Evolutionary conservation across 2,329 filamentous ascomycete genomes (phyloP), one percentile per base, ranked within the genome.

Genomic region (Colletotrichum australisinense): DNA sequence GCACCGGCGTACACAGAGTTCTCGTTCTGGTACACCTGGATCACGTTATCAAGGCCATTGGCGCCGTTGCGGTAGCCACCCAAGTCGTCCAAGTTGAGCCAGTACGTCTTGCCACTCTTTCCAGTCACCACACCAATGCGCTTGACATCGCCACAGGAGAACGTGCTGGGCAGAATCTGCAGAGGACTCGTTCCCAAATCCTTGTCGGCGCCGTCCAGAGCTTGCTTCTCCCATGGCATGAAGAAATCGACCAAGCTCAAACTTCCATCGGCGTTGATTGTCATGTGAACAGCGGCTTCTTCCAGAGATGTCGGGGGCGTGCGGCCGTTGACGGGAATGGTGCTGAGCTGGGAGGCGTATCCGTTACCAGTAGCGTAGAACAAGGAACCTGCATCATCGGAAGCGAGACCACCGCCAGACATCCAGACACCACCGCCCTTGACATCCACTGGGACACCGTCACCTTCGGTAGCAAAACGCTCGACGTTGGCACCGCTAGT

Each of bases 181-280:
- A 88, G 81, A 1, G 87, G 81, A 16, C 82, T 81, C 0, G 86
- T 83, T 6, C 87, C 88, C 7, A 89, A 77, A 76, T 89, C 88
- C 63, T 85, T 84, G 67, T 89, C 87, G 0, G 83, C 87, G 8
- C 85, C 86, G 63, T 88, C 86, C 62, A 88, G 80, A 0, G 84
- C 81, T 68, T 82, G 81, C 67, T 89, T 89, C 59, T 88, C 87
- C 74, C 84, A 87, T 0, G 88, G 88, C 82, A 89, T 87, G 71
- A 89, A 89, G 76, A 89, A 90, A 64, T 89, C 88, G 11, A 84
- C 81, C 4, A 88, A 75, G 0, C 80, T 81, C 0, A 89, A 77
- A 26, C 83, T 85, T 1, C 86, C 86, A 1, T 83, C 80, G 0
- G 76, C 68, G 30, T 83, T 83, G 35, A 85, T 78, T 0, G 80